Evolutionary conservation across 2,329 filamentous ascomycete species (phyloP).

Genomic region (Cladophialophora chaetospira): DNA sequence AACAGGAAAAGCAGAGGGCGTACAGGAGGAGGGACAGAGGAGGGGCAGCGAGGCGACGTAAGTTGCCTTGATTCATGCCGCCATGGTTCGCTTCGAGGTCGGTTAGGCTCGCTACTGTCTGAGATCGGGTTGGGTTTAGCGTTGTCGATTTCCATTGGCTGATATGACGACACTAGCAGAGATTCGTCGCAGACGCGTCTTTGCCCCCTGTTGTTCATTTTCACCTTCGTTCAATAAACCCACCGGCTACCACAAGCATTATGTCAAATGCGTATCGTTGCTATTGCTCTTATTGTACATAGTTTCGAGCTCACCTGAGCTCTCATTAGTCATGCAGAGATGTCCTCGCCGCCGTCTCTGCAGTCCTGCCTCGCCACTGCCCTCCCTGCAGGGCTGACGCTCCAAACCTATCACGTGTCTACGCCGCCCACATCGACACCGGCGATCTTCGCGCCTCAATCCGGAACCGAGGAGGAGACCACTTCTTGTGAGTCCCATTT

Average conservation of each 20-base stretch:
- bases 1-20: too few species aligned
- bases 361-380: constrained; percentile 53
- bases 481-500: constrained; percentile 90
- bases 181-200: not conserved
- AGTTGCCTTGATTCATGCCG: not conserved
- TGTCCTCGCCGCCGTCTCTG: constrained; percentile 13
- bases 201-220: not conserved
- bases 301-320: not conserved
- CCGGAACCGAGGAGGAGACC: constrained; percentile 68
- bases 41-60: not conserved
- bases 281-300: not conserved
- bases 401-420: constrained; percentile 82
- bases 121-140: not conserved
- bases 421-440: constrained; percentile 75
- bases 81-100: not conserved
- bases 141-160: not conserved
- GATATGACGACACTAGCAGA: not conserved
- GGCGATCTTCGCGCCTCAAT: constrained; percentile 77
- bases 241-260: not conserved
- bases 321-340: constrained; percentile 1
- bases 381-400: constrained; percentile 56
- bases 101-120: not conserved
- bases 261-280: not conserved
- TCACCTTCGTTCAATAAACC: too few species aligned
- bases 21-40: not conserved